Evolutionary conservation across 805 yeast species (phyloP), one percentile per base, ranked within the genome.

Genomic region (Kazachstania bromeliacearum): DNA sequence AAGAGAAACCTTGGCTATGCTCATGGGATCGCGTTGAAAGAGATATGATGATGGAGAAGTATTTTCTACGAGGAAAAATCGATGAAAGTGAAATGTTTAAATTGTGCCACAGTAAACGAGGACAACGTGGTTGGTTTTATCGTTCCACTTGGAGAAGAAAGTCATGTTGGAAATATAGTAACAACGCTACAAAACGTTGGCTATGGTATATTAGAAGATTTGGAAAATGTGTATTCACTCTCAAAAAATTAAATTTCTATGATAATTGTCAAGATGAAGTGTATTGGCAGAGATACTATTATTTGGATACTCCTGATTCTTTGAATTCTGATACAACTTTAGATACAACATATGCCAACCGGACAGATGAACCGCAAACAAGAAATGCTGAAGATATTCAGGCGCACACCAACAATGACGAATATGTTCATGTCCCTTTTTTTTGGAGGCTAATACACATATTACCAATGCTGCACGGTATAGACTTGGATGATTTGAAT

Each of bases 1-100:
- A 94, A 37, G 96, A 87, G 53, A 69, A 65, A 40, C 95, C 95
- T 1, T 85, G 94, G 94, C 64, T 64, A 33, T 62, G 68, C 39
- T 61, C 69, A 0, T 64, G 62, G 62, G 36, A 37, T 15, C 39
- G 36, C 2, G 44, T 51, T 10, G 53, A 55, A 34, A 37, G 36
- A 2, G 44, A 48, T 31, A 42, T 42, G 6, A 37, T 59, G 4
- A 41, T 42, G 23, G 47, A 47, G 7, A 40, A 34, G 18, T 59
- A 51, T 36, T 35, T 41, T 13, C 32, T 47, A 23, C 48, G 44
- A 34, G 55, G 57, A 6, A 51, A 48, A 26, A 38, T 55, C 12
- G 49, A 47, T 7, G 60, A 53, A 36, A 37, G 28, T 9, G 53
- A 50, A 21, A 53, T 51, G 14, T 17, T 37, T 20, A 39, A 43